phyloP scores from a whole-genome alignment of 352 stramenopile species.

The Pythium aristosporum region DNA sequence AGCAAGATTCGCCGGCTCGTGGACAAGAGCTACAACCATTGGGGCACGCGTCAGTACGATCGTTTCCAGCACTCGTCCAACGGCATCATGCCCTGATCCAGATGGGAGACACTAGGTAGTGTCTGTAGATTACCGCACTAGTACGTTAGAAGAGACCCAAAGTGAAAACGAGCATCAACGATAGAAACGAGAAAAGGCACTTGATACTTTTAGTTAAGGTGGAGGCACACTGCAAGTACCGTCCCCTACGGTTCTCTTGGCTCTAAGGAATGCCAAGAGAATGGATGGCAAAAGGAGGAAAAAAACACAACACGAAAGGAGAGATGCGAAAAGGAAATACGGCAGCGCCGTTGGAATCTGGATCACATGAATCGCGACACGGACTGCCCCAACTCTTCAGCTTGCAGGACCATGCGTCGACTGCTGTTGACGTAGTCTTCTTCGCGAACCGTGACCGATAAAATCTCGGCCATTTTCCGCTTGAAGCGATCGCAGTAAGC shows the following conservation, averaged over 20 bases:
- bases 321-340: neutral
- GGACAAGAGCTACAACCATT: conserved; percentile 62
- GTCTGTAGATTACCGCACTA: no score
- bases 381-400: conserved; percentile 12
- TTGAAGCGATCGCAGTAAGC: conserved; percentile 89
- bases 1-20: conserved; percentile 41
- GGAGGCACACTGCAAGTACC: neutral
- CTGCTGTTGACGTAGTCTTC: conserved; percentile 51
- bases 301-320: conserved; percentile 27
- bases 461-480: conserved; percentile 84
- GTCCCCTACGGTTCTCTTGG: neutral
- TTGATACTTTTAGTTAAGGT: neutral
- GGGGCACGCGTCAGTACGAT: conserved; percentile 70
- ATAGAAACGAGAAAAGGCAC: no score
- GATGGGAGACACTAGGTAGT: no score
- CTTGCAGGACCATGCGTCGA: conserved; percentile 4
- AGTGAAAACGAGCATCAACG: no score
- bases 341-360: neutral
- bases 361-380: conserved; percentile 27
- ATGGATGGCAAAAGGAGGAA: neutral
- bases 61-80: conserved; percentile 70
- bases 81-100: conserved; percentile 40
- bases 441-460: conserved; percentile 67
- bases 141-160: no score
- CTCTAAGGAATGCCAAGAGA: neutral